Evolutionary conservation across 1,139 yeast genomes (phyloP), one percentile per base, ranked within the genome.

Genomic region (Kodamaea plutei): DNA sequence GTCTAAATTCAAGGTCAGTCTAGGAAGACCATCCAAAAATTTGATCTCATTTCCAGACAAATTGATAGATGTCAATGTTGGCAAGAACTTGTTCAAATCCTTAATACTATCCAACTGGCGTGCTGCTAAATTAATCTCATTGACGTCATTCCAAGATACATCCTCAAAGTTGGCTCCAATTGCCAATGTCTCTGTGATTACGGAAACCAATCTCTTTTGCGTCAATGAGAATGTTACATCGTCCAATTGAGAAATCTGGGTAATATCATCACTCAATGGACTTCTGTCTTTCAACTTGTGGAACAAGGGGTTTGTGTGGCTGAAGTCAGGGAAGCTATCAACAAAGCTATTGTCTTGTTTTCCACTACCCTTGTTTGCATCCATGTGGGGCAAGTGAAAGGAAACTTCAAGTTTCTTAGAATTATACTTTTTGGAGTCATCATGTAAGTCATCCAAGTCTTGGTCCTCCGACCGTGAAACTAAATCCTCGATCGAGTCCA

Each of bases 211-310:
- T 10, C 50, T 52, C 35, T 54, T 61, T 37, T 67, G 67, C 1
- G 75, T 62, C 40, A 69, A 69, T 1, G 79, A 62, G 44, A 74
- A 76, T 1, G 79, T 66, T 3, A 71, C 39, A 24, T 73, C 68
- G n/a, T 58, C 63, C 6, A 68, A 35, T 28, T 67, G 71, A 2
- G 75, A 67, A 2, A 62, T 44, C 26, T 57, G 57, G 0, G 76
- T 70, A 0, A 68, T 59, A 38, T 68, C 67, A 26, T 37, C 52
- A 26, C 40, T 48, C 33, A 36, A 29, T 23, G 48, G 54, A 32
- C 56, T 54, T 27, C 48, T 36, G 23, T 47, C 48, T 31, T 45
- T 29, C 17, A 34, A 21, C 30, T 36, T 35, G 20, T 22, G 20
- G 13, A 23, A 21, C 15, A 28, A 23, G 3, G 30, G 26, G 13